Evolutionary conservation across 441 rosid genomes (phyloP).

Genomic region (Arabidopsis hybrid): DNA sequence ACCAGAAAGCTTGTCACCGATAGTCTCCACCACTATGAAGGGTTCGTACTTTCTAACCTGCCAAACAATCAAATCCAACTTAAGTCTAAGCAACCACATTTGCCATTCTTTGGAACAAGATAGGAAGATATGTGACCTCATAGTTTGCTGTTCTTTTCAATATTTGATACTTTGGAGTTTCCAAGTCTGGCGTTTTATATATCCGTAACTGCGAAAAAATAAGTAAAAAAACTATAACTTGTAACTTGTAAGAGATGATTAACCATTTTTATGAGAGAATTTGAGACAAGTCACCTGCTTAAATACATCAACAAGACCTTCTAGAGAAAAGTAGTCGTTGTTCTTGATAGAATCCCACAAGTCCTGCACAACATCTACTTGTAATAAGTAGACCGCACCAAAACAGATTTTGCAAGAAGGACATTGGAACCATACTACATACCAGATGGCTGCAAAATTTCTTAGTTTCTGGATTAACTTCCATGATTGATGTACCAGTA

Average conservation of each 20-base stretch:
- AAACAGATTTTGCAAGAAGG: conserved; percentile 4
- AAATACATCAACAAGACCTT: conserved; percentile 78
- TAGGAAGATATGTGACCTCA: conserved; percentile 57
- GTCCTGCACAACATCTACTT: conserved; percentile 50
- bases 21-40: conserved; percentile 77
- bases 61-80: conserved; percentile 10
- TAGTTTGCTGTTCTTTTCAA: conserved; percentile 72
- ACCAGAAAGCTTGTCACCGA: conserved; percentile 75
- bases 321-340: conserved; percentile 74
- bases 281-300: conserved; percentile 63
- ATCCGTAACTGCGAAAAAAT: conserved; percentile 56
- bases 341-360: conserved; percentile 80
- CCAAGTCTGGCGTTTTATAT: conserved; percentile 83
- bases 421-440: conserved; percentile 24
- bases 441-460: conserved; percentile 88
- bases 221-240: neutral
- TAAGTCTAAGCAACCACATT: neutral
- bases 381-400: conserved; percentile 1
- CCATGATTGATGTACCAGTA: conserved; percentile 83
- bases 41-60: conserved; percentile 77
- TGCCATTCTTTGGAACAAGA: neutral
- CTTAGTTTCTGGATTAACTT: conserved; percentile 74
- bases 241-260: conserved; percentile 11
- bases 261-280: neutral
- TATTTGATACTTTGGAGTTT: conserved; percentile 77